Conservation (phyloP, 2,329 filamentous ascomycete genomes). For the Penicillium sp. region DNA sequence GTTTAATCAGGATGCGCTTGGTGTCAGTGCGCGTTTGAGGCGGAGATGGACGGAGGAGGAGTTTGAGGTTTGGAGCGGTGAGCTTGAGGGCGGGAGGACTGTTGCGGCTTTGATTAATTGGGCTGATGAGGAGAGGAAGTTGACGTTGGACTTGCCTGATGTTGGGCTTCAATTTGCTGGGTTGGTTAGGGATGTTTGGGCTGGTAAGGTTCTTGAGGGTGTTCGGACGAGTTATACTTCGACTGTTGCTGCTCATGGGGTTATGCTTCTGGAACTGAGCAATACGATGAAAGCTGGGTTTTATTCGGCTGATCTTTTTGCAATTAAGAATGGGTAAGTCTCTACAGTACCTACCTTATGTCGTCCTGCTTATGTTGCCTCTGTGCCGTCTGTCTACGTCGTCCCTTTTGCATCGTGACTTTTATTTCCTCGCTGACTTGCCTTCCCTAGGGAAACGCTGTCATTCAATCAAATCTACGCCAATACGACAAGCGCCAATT, state of each 20-base stretch:
- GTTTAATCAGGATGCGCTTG: conserved; percentile 56
- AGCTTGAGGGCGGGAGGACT: conserved; percentile 42
- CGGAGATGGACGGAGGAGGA: conserved; percentile 47
- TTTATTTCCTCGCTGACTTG: not conserved
- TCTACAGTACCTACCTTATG: no score
- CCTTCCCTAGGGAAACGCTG: conserved; percentile 2
- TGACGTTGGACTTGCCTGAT: conserved; percentile 43
- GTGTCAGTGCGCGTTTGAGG: conserved; percentile 49
- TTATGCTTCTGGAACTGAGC: conserved; percentile 29
- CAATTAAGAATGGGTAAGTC: conserved; percentile 14
- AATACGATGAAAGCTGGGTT: conserved; percentile 21
- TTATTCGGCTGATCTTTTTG: conserved; percentile 21
- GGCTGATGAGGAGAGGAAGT: conserved; percentile 43
- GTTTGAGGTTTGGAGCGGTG: conserved; percentile 52
- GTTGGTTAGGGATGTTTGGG: conserved; percentile 31
- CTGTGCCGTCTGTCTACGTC: no score
- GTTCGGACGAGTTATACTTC: conserved; percentile 28
- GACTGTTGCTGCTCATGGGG: conserved; percentile 27
- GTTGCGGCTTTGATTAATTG: conserved; percentile 51
- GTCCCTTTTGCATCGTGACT: no score
- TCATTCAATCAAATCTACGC: conserved; percentile 27
- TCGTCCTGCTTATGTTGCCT: no score
- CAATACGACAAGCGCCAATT: conserved; percentile 25
- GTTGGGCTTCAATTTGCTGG: conserved; percentile 41
- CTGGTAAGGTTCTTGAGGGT: conserved; percentile 6